Base-by-base conservation (phyloP, 306 rosid species). In the Hylodesmum podocarpum region DNA sequence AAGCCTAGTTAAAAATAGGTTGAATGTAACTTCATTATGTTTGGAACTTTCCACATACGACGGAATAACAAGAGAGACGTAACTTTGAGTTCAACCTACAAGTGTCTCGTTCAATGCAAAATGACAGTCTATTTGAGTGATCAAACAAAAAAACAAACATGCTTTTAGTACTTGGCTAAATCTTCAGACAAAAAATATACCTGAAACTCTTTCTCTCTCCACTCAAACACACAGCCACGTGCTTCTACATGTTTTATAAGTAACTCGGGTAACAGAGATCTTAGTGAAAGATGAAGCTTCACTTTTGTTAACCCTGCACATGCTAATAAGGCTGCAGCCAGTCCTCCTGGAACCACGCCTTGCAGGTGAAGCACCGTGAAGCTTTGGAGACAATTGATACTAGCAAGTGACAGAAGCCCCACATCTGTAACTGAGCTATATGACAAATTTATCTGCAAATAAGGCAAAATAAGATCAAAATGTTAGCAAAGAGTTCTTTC, bases 141-240 rank as follows among this genome's bases (percentile, higher is more conserved):
- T n/a, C n/a, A n/a, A n/a, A n/a, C n/a, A n/a, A n/a, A n/a, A n/a
- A n/a, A n/a, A n/a, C n/a, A n/a, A n/a, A n/a, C n/a, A n/a, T n/a
- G n/a, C n/a, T n/a, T n/a, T n/a, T 27, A 5, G 5, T 16, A 22
- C 36, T 62, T 67, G 6, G 8, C 39, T 37, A 57, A 34, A 66
- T 72, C 34, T 33, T 13, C 47, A 27, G 72, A 71, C 29, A 65
- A 12, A n/a, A 53, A 51, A 63, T 61, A 69, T 88, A 95, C 99
- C 90, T 85, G 88, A 78, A 92, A 95, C 61, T 75, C 82, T 80
- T 95, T 95, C 14, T 95, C 90, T 63, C 97, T 85, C 99, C 99
- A 95, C 70, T 92, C 94, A 79, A 95, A 87, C 40, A 78, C 66
- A 16, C 97, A 95, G 15, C 99, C 99, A 0, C 97, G 92, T 0